A percentile compares a stretch with the other conserved stretches of the same genome.
Conservation (phyloP, 306 rosid species). For the Sphenostylis stenocarpa region DNA sequence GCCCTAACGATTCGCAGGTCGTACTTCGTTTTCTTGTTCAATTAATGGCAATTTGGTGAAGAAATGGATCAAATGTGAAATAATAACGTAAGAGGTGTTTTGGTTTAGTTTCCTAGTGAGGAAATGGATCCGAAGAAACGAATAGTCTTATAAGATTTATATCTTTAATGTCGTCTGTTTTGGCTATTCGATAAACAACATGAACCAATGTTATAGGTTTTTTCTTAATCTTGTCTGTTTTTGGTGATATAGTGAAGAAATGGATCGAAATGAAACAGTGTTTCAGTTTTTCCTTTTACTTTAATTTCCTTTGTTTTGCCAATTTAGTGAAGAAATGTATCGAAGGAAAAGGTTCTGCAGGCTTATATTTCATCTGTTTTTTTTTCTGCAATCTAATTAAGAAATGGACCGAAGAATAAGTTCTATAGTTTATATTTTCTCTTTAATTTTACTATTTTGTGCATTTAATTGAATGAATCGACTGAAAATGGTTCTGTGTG, state of each 20-base stretch:
- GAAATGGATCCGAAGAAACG: not conserved
- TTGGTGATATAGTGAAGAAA: not conserved
- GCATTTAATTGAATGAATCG: not conserved
- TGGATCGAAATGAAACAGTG: not conserved
- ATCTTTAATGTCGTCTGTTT: not conserved
- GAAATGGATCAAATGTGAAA: not conserved
- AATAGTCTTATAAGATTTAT: not conserved
- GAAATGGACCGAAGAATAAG: not conserved
- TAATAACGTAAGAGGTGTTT: not conserved
- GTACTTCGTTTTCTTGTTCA: not conserved
- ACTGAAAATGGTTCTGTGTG: not conserved
- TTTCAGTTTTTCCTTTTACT: not conserved
- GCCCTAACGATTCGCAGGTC: constrained; percentile 87
- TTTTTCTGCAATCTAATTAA: not conserved
- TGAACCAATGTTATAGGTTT: not conserved
- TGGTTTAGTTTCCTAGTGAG: not conserved
- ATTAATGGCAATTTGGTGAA: not conserved
- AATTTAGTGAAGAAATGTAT: constrained; percentile 14
- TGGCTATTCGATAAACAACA: not conserved
- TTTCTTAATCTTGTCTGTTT: not conserved
- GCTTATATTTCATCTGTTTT: not conserved
- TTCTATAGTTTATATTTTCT: not conserved
- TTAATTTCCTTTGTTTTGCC: not conserved
- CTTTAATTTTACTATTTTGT: not conserved
- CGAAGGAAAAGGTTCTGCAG: not conserved